Conservation (phyloP, 176 grass and related monocot genomes). For the Cymbopogon citratus region DNA sequence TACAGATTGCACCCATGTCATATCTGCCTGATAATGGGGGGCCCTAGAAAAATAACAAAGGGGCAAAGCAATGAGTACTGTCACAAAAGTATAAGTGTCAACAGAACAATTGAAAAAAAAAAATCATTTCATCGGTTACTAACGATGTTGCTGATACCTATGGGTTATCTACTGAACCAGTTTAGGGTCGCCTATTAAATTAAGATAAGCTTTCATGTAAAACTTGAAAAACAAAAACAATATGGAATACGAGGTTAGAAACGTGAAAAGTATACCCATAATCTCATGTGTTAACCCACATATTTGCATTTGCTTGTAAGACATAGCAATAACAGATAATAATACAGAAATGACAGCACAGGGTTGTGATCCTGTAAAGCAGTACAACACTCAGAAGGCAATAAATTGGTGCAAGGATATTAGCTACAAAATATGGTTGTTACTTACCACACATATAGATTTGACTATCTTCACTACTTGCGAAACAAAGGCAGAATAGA, state of each 20-base stretch:
- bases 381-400: conserved; percentile 7
- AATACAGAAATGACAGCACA: conserved; percentile 10
- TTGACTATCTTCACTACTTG: conserved; percentile 75
- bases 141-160: neutral
- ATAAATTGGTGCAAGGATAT: conserved; percentile 4
- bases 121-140: neutral
- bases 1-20: conserved; percentile 98
- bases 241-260: neutral
- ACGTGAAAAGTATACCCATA: conserved; percentile 9
- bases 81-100: neutral
- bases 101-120: neutral
- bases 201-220: neutral
- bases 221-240: conserved; percentile 8
- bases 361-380: neutral
- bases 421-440: neutral
- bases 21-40: conserved; percentile 81
- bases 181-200: neutral
- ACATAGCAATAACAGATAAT: neutral
- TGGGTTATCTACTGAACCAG: conserved; percentile 8
- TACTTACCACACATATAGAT: conserved; percentile 98
- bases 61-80: conserved; percentile 4
- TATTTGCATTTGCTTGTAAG: neutral
- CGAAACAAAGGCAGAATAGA: conserved; percentile 73
- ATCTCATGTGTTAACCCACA: neutral
- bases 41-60: conserved; percentile 37